Conservation (phyloP, 352 stramenopile genomes). For the Bremia lactucae region DNA sequence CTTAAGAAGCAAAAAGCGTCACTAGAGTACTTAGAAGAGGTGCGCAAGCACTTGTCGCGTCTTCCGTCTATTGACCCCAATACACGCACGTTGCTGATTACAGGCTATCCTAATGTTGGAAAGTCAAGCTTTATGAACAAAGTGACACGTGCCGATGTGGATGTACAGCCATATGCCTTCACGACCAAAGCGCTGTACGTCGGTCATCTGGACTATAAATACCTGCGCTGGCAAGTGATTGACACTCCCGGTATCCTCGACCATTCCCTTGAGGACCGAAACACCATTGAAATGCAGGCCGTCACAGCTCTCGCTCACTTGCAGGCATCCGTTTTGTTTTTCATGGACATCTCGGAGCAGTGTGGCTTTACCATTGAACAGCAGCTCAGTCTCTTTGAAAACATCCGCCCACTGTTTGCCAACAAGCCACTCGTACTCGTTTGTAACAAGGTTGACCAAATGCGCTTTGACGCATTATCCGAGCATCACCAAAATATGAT, state of each 20-base stretch:
- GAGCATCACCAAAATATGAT: slow-evolving; percentile 74
- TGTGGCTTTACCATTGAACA: slow-evolving; percentile 99
- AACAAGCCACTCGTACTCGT: slow-evolving; percentile 99
- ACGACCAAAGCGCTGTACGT: slow-evolving; percentile 99
- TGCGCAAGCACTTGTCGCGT: slow-evolving; percentile 97
- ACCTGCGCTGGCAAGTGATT: slow-evolving; percentile 99
- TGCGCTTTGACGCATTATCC: slow-evolving; percentile 87
- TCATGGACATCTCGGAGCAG: slow-evolving; percentile 99
- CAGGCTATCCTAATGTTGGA: slow-evolving; percentile 99
- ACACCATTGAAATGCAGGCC: slow-evolving; percentile 99
- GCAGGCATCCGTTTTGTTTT: slow-evolving; percentile 98
- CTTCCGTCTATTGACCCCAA: slow-evolving; percentile 98
- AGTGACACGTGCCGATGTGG: slow-evolving; percentile 97
- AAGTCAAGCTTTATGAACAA: slow-evolving; percentile 99
- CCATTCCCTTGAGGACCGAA: slow-evolving; percentile 97
- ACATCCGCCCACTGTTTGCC: slow-evolving; percentile 97
- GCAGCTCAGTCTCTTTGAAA: slow-evolving; percentile 94
- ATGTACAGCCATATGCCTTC: slow-evolving; percentile 99
- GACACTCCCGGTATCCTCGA: slow-evolving; percentile 99
- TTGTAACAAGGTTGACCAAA: slow-evolving; percentile 98
- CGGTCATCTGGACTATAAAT: slow-evolving; percentile 99
- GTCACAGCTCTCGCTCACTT: slow-evolving; percentile 99
- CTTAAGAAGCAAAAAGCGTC: slow-evolving; percentile 98
- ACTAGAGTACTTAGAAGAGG: slow-evolving; percentile 95
- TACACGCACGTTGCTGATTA: slow-evolving; percentile 97